phyloP scores from a whole-genome alignment of 306 rosid genomes.

The Prosopis cineraria region DNA sequence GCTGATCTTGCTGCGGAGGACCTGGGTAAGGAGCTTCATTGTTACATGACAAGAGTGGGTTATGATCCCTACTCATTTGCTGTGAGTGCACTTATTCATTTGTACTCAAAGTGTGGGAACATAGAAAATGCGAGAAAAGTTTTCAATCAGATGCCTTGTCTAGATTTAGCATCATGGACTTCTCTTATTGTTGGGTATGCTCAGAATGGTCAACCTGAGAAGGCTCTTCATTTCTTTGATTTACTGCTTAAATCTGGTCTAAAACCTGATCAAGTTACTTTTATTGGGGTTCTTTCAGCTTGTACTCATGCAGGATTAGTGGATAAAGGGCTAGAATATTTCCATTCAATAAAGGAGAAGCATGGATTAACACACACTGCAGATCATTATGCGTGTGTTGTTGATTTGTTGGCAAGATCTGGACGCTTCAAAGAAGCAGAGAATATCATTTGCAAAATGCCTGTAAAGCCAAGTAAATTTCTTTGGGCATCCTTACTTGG shows the following conservation, averaged over 20 bases:
- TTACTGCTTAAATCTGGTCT: conserved; percentile 55
- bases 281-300: conserved; percentile 67
- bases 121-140: conserved; percentile 52
- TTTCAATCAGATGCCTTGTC: conserved; percentile 51
- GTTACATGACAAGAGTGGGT: conserved; percentile 57
- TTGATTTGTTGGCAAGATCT: conserved; percentile 68
- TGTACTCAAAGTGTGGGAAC: conserved; percentile 71
- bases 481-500: conserved; percentile 74
- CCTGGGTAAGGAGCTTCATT: conserved; percentile 64
- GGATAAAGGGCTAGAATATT: conserved; percentile 63
- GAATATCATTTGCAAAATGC: conserved; percentile 56
- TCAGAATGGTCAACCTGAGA: conserved; percentile 61
- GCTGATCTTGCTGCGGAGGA: conserved; percentile 60
- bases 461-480: conserved; percentile 61
- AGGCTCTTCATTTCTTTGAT: conserved; percentile 60
- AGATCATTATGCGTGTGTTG: conserved; percentile 68
- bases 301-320: conserved; percentile 70
- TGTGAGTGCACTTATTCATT: conserved; percentile 61
- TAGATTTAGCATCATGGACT: conserved; percentile 71
- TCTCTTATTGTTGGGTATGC: conserved; percentile 67
- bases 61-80: conserved; percentile 55
- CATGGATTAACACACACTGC: conserved; percentile 56
- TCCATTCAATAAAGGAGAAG: conserved; percentile 57
- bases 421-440: conserved; percentile 61
- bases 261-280: conserved; percentile 56